Conservation (phyloP, 1,139 yeast species). For the Yamadazyma diospyri region DNA sequence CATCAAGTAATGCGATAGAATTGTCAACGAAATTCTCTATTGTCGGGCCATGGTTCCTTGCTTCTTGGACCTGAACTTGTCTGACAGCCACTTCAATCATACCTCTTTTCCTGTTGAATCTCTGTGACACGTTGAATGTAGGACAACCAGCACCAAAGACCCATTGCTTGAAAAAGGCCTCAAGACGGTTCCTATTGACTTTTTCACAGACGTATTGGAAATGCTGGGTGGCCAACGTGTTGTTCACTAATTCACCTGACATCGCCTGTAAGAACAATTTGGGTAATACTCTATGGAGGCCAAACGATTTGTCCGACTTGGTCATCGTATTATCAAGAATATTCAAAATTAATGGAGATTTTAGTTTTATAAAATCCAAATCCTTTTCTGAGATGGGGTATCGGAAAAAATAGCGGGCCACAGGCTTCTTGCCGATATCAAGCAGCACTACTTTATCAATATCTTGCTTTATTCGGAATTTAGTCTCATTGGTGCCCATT, state of each 20-base stretch:
- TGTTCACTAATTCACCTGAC: constrained; percentile 86
- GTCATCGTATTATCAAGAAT: constrained; percentile 92
- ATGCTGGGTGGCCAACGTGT: constrained; percentile 76
- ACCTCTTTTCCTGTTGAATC: constrained; percentile 90
- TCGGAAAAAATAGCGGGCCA: constrained; percentile 63
- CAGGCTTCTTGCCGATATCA: constrained; percentile 80
- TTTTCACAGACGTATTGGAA: constrained; percentile 92
- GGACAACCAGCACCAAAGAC: constrained; percentile 89
- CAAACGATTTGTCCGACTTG: constrained; percentile 91
- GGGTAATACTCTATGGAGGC: constrained; percentile 86
- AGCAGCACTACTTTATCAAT: constrained; percentile 65
- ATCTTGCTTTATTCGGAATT: constrained; percentile 62
- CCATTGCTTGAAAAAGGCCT: constrained; percentile 90
- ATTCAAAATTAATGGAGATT: constrained; percentile 81
- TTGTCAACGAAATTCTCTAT: constrained; percentile 43
- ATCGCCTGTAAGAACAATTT: constrained; percentile 89
- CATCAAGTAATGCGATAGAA: constrained; percentile 39
- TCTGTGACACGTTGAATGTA: constrained; percentile 78
- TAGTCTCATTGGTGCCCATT: constrained; percentile 82
- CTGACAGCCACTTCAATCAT: constrained; percentile 92
- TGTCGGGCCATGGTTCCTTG: constrained; percentile 31
- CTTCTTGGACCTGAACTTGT: constrained; percentile 76
- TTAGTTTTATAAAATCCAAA: constrained; percentile 63
- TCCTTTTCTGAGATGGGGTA: constrained; percentile 66
- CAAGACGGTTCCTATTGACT: constrained; percentile 83